Percentiles rank a stretch among this genome's conserved stretches.
These are phyloP conservation scores for Stagonosporopsis cucurbitacearum DNA, from an alignment of 2,329 filamentous ascomycete genomes.

Conservation along the genomic window DNA sequence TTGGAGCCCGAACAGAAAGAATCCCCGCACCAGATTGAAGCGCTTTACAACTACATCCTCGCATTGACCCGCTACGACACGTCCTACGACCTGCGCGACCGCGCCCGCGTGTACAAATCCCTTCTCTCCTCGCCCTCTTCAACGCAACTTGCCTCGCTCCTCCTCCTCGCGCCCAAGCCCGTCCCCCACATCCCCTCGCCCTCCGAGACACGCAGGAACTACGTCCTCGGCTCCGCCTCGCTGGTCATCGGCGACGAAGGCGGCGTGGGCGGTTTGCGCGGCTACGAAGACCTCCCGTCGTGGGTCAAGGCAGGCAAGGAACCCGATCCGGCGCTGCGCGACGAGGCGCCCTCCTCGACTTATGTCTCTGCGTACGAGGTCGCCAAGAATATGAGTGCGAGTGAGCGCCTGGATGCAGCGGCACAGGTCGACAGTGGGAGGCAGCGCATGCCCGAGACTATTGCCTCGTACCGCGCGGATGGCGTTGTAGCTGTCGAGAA, in stretches of 20 bases:
- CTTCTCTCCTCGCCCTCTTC: conserved; percentile 76
- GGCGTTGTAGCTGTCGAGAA: conserved; percentile 16
- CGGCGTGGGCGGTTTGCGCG: conserved; percentile 70
- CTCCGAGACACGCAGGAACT: conserved; percentile 79
- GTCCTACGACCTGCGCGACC: conserved; percentile 92
- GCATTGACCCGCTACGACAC: conserved; percentile 89
- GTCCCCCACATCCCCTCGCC: conserved; percentile 90
- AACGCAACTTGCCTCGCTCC: conserved; percentile 84
- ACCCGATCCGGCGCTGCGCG: conserved; percentile 76
- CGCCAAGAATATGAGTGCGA: conserved; percentile 60
- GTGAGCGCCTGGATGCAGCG: conserved; percentile 68
- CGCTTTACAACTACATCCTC: conserved; percentile 84
- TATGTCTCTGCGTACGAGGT: conserved; percentile 43
- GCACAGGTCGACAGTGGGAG: conserved; percentile 42
- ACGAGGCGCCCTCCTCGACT: conserved; percentile 53
- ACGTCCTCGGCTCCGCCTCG: conserved; percentile 82
- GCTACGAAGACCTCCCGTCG: conserved; percentile 81
- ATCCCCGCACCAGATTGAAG: conserved; percentile 71
- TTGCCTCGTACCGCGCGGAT: conserved; percentile 54
- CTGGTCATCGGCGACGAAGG: conserved; percentile 81
- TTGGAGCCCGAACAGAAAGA: conserved; percentile 33
- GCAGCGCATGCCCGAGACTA: conserved; percentile 44
- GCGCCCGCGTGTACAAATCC: conserved; percentile 84
- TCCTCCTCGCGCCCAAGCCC: conserved; percentile 92
- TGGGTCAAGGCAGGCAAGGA: conserved; percentile 85